Evolutionary conservation across 2,329 filamentous ascomycete genomes (phyloP), one percentile per base, ranked within the genome.

Genomic region (Colletotrichum sp.): DNA sequence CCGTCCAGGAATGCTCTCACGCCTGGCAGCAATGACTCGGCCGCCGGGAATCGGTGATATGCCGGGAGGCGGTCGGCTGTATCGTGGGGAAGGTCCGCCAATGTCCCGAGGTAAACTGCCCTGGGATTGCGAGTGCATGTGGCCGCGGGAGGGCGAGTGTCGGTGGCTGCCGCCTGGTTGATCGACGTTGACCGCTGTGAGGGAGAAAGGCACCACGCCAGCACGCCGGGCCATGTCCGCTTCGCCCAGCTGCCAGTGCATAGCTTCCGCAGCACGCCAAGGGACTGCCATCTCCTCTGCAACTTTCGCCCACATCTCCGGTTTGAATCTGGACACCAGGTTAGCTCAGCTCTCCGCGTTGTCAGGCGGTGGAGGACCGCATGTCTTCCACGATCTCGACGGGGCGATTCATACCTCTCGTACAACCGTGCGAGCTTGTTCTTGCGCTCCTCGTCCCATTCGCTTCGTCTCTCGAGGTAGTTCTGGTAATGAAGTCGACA

Each of bases 381-480:
- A 8, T 61, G 25, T 67, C 44, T 36, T 36, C 22, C n/a, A 66
- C 34, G 25, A 11, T 19, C 30, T 28, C 15, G 16, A 39, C 39
- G n/a, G 27, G 13, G n/a, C 28, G n/a, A 52, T 22, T 22, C 90
- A 80, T 90, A 98, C 96, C 97, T 95, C 87, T 98, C 96, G 84
- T 98, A 98, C 59, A 98, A 90, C 81, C 96, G 91, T 48, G 96
- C 96, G 67, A 98, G 92, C 87, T 98, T 98, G 86, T 98, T 98
- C 87, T 98, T 98, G 83, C 95, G 94, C 84, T 98, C 96, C 82
- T 98, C 97, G 81, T 98, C 96, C 96, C 96, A 98, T 83, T 98
- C 95, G 80, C 95, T 96, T 73, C 96, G 91, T 81, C 96, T 91
- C 85, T 99, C 97, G 69, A 98, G 91, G 83, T 98, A 98, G 84